Evolutionary conservation across 108 stramenopile species (phyloP), one percentile per base, ranked within the genome.

Genomic region (Cyclotella kingstonii): DNA sequence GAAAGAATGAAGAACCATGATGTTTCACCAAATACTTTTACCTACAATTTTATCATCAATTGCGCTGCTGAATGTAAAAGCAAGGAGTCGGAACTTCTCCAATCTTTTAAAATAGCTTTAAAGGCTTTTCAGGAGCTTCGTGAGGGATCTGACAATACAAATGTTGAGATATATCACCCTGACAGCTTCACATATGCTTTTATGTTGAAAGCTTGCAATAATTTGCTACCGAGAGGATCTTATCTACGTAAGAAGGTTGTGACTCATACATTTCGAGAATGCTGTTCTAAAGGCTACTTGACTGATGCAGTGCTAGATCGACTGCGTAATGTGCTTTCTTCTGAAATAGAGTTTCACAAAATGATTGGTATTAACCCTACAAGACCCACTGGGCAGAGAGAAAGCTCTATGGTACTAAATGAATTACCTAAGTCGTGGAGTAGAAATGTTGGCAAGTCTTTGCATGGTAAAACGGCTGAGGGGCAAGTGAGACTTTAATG

Each of bases 131-230:
- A 68, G 46, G 68, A 69, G 30, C 48, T 79, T 11, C 73, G 78
- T 17, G 50, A 63, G 46, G 27, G 46, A 10, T 30, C 22, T 40
- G 35, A 41, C 11, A 29, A 40, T 25, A 30, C 40, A 21, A 5
- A 25, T 5, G 34, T 22, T 43, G 31, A 41, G 23, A 31, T 39
- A 2, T 44, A 27, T 17, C 28, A 48, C 18, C 81, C 86, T 26
- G 85, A 91, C 57, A 83, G 81, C 46, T 91, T 81, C 44, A 91
- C 90, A 0, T 91, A 85, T 42, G 76, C 84, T 42, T 89, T 89
- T 58, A 82, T 85, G 82, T 50, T 91, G 31, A 89, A 88, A 55
- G 81, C 84, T 21, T 91, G 87, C 72, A 80, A 76, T 17, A 86
- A 86, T 57, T 53, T 86, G 33, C 60, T 91, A 8, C 78, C 78